Conservation (phyloP, 208 protist species). For the Novymonas esmeraldas region DNA sequence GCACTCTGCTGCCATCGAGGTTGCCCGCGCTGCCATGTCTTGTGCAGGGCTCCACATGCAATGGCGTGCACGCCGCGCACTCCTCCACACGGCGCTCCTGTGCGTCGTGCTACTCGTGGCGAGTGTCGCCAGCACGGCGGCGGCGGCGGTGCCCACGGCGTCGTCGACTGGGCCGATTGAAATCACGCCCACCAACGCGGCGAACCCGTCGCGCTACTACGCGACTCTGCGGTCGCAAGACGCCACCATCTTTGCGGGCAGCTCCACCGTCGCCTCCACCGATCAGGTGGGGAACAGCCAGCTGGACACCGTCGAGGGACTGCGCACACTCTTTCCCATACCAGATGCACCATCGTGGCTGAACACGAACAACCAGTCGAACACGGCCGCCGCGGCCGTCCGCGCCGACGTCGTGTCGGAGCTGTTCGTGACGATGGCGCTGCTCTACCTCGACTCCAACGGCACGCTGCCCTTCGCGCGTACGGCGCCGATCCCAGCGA, state of each 20-base stretch:
- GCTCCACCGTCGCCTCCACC: not conserved
- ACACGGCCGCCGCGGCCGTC: conserved; percentile 31
- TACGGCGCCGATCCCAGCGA: conserved; percentile 35
- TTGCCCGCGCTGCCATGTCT: too few species aligned
- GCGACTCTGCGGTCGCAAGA: conserved; percentile 4
- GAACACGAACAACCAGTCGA: conserved; percentile 1
- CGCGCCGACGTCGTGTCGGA: conserved; percentile 52
- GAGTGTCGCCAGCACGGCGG: not conserved
- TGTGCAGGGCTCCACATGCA: not conserved
- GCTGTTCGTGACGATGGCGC: conserved; percentile 46
- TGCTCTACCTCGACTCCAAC: conserved; percentile 44
- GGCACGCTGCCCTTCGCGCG: conserved; percentile 44
- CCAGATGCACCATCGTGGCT: not conserved
- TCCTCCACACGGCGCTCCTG: not conserved
- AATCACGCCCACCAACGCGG: not conserved
- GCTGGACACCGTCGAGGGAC: conserved; percentile 1
- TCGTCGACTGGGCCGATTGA: not conserved
- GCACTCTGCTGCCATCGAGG: not conserved
- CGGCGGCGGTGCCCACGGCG: not conserved
- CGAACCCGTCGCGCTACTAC: conserved; percentile 14
- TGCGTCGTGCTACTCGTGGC: not conserved
- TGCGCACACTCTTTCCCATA: conserved; percentile 8
- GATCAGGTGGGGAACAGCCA: conserved; percentile 1
- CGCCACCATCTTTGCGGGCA: conserved; percentile 25
- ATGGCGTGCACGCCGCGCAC: not conserved